Conservation (phyloP, 202 grass and related monocot genomes). For the Bolboschoenoplectus hybrid region DNA sequence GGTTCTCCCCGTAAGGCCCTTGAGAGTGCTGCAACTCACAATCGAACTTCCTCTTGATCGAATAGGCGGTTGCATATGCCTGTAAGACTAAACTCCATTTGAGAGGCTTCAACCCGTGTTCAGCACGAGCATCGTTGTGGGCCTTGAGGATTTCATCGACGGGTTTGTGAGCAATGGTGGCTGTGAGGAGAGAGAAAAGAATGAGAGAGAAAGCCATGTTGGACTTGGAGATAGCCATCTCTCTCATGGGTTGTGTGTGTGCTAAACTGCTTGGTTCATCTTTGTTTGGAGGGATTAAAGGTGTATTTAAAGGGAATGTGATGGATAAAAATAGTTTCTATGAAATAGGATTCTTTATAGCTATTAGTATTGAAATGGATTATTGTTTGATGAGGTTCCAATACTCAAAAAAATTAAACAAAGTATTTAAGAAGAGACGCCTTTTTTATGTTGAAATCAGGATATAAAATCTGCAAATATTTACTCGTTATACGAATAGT, state of each 20-base stretch:
- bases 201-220: constrained; percentile 5
- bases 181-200: constrained; percentile 2
- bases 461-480: background rate
- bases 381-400: background rate
- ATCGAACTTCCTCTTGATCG: constrained; percentile 35
- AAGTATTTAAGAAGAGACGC: background rate
- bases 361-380: background rate
- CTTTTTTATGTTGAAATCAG: background rate
- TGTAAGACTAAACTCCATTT: constrained; percentile 53
- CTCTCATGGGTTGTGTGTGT: background rate
- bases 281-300: background rate
- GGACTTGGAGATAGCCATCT: constrained; percentile 32
- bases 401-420: background rate
- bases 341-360: background rate
- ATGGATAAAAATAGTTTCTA: background rate
- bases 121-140: constrained; percentile 2
- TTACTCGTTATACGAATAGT: background rate
- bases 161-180: background rate
- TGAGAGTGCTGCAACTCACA: constrained; percentile 62
- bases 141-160: constrained; percentile 22
- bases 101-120: background rate
- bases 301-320: background rate
- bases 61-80: constrained; percentile 46
- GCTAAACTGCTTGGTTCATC: background rate
- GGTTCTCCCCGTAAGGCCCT: constrained; percentile 63